A percentile compares a stretch with the other conserved stretches of the same genome.
Conservation (phyloP, 2,329 filamentous ascomycete genomes). For the Paecilomyces sp. region DNA sequence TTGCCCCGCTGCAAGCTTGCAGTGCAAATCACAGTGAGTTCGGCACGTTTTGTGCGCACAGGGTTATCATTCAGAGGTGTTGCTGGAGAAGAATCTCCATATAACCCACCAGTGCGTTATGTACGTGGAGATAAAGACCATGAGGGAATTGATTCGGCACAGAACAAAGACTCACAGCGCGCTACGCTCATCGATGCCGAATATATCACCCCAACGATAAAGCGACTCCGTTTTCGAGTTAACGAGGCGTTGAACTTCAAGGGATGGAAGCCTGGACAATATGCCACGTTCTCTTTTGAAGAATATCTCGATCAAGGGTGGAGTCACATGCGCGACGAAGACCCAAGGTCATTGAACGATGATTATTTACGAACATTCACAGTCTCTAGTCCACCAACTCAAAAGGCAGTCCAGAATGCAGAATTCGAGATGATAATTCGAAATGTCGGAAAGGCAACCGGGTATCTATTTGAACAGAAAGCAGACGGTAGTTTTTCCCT, state of each 20-base stretch:
- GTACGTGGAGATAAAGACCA: constrained; percentile 51
- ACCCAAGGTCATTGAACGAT: constrained; percentile 74
- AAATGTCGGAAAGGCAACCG: constrained; percentile 62
- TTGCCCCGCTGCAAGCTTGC: constrained; percentile 67
- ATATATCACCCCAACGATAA: constrained; percentile 58
- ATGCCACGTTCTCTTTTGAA: constrained; percentile 68
- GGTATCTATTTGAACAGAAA: constrained; percentile 55
- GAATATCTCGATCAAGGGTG: constrained; percentile 66
- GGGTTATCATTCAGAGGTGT: constrained; percentile 63
- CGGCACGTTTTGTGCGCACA: constrained; percentile 55
- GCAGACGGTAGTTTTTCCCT: constrained; percentile 51
- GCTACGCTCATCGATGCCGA: constrained; percentile 56
- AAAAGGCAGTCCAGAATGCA: constrained; percentile 22
- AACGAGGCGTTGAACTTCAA: constrained; percentile 21
- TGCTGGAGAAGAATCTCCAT: constrained; percentile 58
- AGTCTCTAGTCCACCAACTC: constrained; percentile 54
- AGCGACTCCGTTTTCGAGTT: constrained; percentile 56
- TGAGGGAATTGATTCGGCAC: constrained; percentile 3
- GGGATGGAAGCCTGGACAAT: constrained; percentile 65
- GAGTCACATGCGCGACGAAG: constrained; percentile 74
- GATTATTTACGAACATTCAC: constrained; percentile 81
- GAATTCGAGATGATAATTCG: constrained; percentile 68
- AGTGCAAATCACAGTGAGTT: constrained; percentile 58
- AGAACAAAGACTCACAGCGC: constrained; percentile 17
- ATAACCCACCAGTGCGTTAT: constrained; percentile 67